Conservation (phyloP, 2,329 filamentous ascomycete species). For the Fusarium veterinarium region DNA sequence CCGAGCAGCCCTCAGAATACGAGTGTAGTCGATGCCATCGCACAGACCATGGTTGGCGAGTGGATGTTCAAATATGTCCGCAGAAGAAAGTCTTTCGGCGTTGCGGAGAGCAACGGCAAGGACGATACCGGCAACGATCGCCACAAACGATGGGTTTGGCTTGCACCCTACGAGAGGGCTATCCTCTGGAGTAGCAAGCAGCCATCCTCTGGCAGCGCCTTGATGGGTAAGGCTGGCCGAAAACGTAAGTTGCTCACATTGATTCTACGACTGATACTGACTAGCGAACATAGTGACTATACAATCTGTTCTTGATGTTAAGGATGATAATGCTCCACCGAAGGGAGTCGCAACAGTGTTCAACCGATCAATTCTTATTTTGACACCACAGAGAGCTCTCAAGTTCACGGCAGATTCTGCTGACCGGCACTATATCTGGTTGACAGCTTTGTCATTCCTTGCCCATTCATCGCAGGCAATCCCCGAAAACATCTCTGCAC, state of each 20-base stretch:
- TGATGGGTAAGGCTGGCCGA: slow-evolving; percentile 93
- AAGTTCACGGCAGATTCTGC: slow-evolving; percentile 90
- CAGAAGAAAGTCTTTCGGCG: slow-evolving; percentile 89
- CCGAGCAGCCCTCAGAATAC: slow-evolving; percentile 73
- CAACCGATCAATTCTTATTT: slow-evolving; percentile 92
- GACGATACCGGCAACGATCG: slow-evolving; percentile 81
- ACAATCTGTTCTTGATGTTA: slow-evolving; percentile 96
- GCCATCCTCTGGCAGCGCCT: slow-evolving; percentile 84
- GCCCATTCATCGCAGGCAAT: slow-evolving; percentile 87
- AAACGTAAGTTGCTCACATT: slow-evolving; percentile 76
- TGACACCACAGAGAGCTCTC: slow-evolving; percentile 91
- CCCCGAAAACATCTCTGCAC: slow-evolving; percentile 74
- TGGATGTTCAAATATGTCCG: slow-evolving; percentile 96
- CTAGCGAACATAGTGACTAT: slow-evolving; percentile 77
- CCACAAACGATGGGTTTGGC: slow-evolving; percentile 98
- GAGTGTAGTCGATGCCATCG: slow-evolving; percentile 93
- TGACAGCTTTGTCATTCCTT: slow-evolving; percentile 93
- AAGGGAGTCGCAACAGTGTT: slow-evolving; percentile 77
- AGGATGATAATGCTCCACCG: slow-evolving; percentile 88
- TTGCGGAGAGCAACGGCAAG: slow-evolving; percentile 73
- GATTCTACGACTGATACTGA: slow-evolving; percentile 16
- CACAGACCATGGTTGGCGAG: slow-evolving; percentile 97
- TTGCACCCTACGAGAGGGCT: slow-evolving; percentile 93
- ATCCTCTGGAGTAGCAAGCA: slow-evolving; percentile 99
- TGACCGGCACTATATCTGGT: slow-evolving; percentile 94